Percentiles rank a stretch among this genome's conserved stretches.
phyloP scores from a whole-genome alignment of 805 yeast genomes.

The Wickerhamiella kurtzmanii region DNA sequence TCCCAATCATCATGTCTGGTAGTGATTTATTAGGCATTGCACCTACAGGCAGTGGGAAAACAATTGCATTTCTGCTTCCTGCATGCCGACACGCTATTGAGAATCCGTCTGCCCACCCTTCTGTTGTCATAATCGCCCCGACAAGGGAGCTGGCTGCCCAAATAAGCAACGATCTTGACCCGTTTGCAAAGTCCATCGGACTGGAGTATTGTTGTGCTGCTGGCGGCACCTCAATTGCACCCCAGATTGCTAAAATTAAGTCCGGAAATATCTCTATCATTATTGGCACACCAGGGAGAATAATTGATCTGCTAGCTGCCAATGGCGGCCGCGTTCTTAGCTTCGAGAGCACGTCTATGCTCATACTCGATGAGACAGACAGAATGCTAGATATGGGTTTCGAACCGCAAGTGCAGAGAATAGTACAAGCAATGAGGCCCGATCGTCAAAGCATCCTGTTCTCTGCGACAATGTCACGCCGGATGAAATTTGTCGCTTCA shows the following conservation, averaged over 20 bases:
- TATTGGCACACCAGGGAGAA: constrained; percentile 91
- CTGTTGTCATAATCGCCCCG: constrained; percentile 72
- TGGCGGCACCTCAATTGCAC: constrained; percentile 77
- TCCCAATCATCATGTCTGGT: constrained; percentile 85
- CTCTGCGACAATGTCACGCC: constrained; percentile 85
- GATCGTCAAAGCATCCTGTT: constrained; percentile 82
- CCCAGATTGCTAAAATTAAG: constrained; percentile 58
- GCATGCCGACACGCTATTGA: constrained; percentile 71
- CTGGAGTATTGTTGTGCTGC: constrained; percentile 53
- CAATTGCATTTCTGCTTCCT: constrained; percentile 76
- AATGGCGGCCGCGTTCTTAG: constrained; percentile 67
- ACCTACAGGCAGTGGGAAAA: constrained; percentile 93
- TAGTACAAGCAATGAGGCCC: constrained; percentile 62
- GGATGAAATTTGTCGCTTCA: constrained; percentile 52
- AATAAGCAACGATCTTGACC: constrained; percentile 50
- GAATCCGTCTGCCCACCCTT: constrained; percentile 49
- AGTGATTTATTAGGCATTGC: constrained; percentile 88
- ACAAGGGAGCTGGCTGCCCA: constrained; percentile 88
- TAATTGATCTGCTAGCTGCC: constrained; percentile 76
- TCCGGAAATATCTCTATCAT: constrained; percentile 67
- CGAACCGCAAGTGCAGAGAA: constrained; percentile 84
- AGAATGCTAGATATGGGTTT: constrained; percentile 94
- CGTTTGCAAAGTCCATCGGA: constrained; percentile 39
- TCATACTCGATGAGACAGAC: constrained; percentile 94
- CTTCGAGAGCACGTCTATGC: constrained; percentile 54